Evolutionary conservation across 345 rosid species (phyloP), one percentile per base, ranked within the genome.

Genomic region (Boechera retrofracta): DNA sequence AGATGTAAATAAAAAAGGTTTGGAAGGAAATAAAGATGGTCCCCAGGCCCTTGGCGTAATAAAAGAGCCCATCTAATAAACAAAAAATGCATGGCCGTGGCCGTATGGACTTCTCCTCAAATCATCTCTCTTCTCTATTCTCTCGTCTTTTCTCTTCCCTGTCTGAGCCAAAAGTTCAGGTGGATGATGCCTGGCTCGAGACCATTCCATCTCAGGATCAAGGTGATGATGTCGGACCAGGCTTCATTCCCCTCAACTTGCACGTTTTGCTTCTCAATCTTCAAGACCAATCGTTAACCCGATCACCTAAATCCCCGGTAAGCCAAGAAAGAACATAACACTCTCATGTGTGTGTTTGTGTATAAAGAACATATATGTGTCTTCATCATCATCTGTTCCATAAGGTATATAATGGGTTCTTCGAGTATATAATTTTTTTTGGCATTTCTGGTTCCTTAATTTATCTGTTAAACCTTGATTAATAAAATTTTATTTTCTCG

Each of bases 161-260:
- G 32, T 51, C 69, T 70, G 77, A 73, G 74, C 72, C 72, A 58
- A 71, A 60, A 80, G 93, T 87, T 88, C 89, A 77, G 95, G 91
- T 84, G 91, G 82, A 79, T 85, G 95, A 84, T 68, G 95, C 83
- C 87, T 91, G 95, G 91, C 82, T 82, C 97, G 97, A 91, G 77
- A 82, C 78, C 67, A 69, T 83, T 86, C 84, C 63, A 65, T 64
- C 54, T 49, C 44, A 75, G 44, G 28, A 2, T 77, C 76, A 63
- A 64, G 47, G 21, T 79, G 82, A 78, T 79, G 94, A 82, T 87
- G 80, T 90, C 96, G 97, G 92, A 92, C 97, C 97, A 90, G 97
- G 92, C 94, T 87, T 88, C 96, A 90, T 92, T 90, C 96, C 97
- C 92, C 92, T 80, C 88, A 87, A 83, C 96, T 80, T 58, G 4